These are phyloP conservation scores for Oldenlandia corymbosa DNA, from an alignment of 257 asterid species.

Conservation along the genomic window DNA sequence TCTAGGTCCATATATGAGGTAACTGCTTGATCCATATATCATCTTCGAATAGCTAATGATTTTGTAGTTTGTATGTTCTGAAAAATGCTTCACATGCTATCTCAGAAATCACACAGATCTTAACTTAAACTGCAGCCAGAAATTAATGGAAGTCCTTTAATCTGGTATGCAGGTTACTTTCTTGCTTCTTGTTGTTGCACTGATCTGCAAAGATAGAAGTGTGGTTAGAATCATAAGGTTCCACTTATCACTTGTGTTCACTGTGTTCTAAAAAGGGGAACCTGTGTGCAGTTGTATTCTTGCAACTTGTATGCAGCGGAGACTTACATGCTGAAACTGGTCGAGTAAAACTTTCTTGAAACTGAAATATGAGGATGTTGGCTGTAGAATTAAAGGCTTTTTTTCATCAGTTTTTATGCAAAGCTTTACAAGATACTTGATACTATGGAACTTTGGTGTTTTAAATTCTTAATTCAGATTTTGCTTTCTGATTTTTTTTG, in stretches of 20 bases:
- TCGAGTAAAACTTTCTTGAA: background rate
- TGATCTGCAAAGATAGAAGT: no score
- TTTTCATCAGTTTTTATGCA: background rate
- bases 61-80: background rate
- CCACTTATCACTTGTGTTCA: background rate
- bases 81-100: background rate
- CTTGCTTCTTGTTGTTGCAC: background rate
- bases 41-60: background rate
- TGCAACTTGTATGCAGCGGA: background rate
- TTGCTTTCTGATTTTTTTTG: no score
- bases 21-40: conserved; percentile 8
- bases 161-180: background rate
- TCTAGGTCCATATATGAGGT: conserved; percentile 85
- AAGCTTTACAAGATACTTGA: background rate
- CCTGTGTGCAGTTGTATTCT: no score
- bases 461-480: background rate
- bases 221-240: background rate
- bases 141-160: background rate
- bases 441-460: background rate
- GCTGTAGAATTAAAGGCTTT: background rate
- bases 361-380: background rate
- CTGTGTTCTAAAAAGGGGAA: background rate
- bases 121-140: background rate
- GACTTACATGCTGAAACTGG: background rate
- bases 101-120: background rate